These are phyloP conservation scores for Colletotrichum siamense DNA, from an alignment of 2,329 filamentous ascomycete genomes.

Conservation along the genomic window DNA sequence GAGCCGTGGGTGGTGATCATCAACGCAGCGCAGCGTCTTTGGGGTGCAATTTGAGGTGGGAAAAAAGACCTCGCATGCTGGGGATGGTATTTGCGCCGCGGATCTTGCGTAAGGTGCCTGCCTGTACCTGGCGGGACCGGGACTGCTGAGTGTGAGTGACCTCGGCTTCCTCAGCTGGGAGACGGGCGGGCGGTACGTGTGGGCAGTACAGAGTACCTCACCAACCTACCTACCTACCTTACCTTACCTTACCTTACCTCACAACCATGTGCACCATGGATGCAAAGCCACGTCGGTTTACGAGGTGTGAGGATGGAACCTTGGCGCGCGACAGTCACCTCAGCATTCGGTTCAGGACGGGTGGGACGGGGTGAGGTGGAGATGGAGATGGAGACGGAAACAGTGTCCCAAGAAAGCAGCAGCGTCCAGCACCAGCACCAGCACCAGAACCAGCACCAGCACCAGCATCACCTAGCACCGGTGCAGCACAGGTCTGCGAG, in stretches of 20 bases:
- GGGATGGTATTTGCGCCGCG: background rate
- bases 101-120: background rate
- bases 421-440: background rate
- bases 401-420: background rate
- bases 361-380: background rate
- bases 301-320: background rate
- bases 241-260: background rate
- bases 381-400: background rate
- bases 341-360: background rate
- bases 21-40: background rate
- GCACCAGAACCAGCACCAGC: too few relatives aligned
- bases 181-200: background rate
- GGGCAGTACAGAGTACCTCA: background rate
- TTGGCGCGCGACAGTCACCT: background rate
- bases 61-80: background rate
- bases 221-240: too few relatives aligned
- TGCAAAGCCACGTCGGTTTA: constrained; percentile 19
- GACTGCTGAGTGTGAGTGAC: background rate
- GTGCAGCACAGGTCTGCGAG: background rate
- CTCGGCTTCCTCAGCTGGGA: background rate
- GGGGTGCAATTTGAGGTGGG: background rate
- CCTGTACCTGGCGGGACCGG: background rate
- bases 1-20: background rate
- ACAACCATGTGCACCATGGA: background rate
- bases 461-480: too few relatives aligned